Conservation (phyloP, 192 early-diverging fungal genomes). For the Rhizoclosmatium sp. region DNA sequence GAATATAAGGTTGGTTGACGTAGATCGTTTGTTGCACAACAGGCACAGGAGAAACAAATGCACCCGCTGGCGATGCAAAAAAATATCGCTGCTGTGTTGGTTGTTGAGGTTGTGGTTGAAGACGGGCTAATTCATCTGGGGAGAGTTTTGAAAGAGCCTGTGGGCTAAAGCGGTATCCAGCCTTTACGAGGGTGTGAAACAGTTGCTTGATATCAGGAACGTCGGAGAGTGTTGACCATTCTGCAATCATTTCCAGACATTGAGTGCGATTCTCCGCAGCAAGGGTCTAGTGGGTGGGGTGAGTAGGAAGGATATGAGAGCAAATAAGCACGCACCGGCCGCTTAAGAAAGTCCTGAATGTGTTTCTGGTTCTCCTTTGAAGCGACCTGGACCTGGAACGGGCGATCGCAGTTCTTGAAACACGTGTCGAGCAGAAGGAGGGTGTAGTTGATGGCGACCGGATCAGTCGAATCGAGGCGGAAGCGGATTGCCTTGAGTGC, state of each 20-base stretch:
- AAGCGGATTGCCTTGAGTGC: constrained; percentile 30
- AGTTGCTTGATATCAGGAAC: constrained; percentile 27
- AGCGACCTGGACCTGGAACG: constrained; percentile 19
- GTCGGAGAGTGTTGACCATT: constrained; percentile 12
- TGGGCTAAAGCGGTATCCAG: constrained; percentile 33
- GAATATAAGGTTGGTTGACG: no score
- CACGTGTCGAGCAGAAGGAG: constrained; percentile 33
- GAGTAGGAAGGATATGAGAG: background rate
- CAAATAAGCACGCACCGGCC: constrained; percentile 10
- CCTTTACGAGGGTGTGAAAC: constrained; percentile 23
- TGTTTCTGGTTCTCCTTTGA: constrained; percentile 16
- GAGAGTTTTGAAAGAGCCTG: background rate
- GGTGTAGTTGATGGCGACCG: constrained; percentile 36
- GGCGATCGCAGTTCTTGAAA: constrained; percentile 36
- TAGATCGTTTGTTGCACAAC: no score
- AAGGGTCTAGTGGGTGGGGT: constrained; percentile 25
- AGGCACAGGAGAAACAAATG: no score
- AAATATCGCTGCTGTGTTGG: no score
- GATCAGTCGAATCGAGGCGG: background rate
- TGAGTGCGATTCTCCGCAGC: constrained; percentile 34
- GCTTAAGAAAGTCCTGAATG: constrained; percentile 29
- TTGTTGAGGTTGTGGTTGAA: background rate
- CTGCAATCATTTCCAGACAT: constrained; percentile 36
- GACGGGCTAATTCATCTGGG: background rate
- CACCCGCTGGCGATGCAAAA: no score